Percentiles rank a stretch among this genome's conserved stretches.
Conservation (phyloP, 2,329 filamentous ascomycete species). For the Pseudocercospora crystallina region DNA sequence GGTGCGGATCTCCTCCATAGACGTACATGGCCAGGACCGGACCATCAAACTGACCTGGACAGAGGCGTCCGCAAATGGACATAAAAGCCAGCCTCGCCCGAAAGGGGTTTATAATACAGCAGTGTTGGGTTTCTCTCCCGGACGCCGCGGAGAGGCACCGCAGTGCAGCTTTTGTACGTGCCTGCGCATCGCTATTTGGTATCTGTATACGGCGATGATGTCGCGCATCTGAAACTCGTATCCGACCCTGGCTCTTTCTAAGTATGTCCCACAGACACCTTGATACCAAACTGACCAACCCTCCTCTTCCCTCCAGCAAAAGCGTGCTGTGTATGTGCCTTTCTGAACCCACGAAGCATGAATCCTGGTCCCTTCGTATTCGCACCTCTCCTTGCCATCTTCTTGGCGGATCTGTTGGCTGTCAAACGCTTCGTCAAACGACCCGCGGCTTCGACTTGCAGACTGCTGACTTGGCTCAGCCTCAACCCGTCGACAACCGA, state of each 20-base stretch:
- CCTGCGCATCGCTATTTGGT: too few relatives aligned
- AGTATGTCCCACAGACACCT: conserved; percentile 31
- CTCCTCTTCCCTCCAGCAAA: conserved; percentile 32
- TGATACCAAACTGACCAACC: conserved; percentile 34
- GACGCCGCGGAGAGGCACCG: too few relatives aligned
- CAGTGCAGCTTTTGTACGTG: too few relatives aligned
- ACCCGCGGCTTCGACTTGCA: conserved; percentile 33
- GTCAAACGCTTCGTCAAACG: conserved; percentile 37
- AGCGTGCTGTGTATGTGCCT: conserved; percentile 27
- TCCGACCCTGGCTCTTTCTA: conserved; percentile 1
- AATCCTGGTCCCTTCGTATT: conserved; percentile 30
- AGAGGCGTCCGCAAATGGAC: too few relatives aligned
- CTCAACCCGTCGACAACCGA: conserved; percentile 27
- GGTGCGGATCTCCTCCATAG: too few relatives aligned
- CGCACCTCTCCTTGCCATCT: conserved; percentile 32
- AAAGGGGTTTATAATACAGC: too few relatives aligned
- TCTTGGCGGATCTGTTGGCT: conserved; percentile 32
- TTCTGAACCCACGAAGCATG: conserved; percentile 30
- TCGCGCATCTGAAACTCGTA: too few relatives aligned
- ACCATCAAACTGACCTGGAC: too few relatives aligned
- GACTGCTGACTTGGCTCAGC: conserved; percentile 31
- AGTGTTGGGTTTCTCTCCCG: too few relatives aligned
- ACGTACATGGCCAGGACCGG: too few relatives aligned
- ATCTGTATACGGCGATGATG: too few relatives aligned
- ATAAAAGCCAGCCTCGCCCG: too few relatives aligned